Conservation (phyloP, 2,329 filamentous ascomycete species). For the Neocatenulostroma microsporum region DNA sequence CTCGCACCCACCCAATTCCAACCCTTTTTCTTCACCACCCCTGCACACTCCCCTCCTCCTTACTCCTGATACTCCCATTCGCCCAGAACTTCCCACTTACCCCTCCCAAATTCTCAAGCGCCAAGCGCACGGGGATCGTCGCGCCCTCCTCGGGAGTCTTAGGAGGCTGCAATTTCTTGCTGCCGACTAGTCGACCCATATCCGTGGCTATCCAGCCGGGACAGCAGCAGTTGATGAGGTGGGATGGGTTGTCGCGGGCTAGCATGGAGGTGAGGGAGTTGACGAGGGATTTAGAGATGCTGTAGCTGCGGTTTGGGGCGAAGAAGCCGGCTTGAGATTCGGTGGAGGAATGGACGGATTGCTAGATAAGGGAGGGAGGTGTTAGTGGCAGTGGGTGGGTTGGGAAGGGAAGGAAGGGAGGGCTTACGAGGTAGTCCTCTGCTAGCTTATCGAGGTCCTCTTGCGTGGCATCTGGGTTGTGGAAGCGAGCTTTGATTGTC, state of each 20-base stretch:
- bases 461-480: slow-evolving; percentile 14
- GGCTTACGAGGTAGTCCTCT: slow-evolving; percentile 22
- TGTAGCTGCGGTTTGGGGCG: slow-evolving; percentile 24
- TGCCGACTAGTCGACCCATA: slow-evolving; percentile 28
- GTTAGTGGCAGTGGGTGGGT: background rate
- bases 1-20: too few species aligned
- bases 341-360: slow-evolving; percentile 14
- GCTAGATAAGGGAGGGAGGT: slow-evolving; percentile 1
- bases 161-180: slow-evolving; percentile 18
- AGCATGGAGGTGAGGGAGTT: slow-evolving; percentile 28
- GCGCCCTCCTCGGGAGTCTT: slow-evolving; percentile 31
- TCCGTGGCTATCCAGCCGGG: slow-evolving; percentile 33
- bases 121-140: slow-evolving; percentile 29
- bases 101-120: slow-evolving; percentile 27
- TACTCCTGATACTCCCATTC: slow-evolving; percentile 27
- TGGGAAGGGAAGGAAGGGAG: background rate
- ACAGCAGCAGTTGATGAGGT: slow-evolving; percentile 32
- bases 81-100: slow-evolving; percentile 32
- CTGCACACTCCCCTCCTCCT: slow-evolving; percentile 24
- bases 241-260: slow-evolving; percentile 20
- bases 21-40: too few species aligned
- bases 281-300: slow-evolving; percentile 30
- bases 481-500: slow-evolving; percentile 21
- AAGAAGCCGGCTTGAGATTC: slow-evolving; percentile 24
- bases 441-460: slow-evolving; percentile 26